Percentiles rank a stretch among this genome's conserved stretches.
Evolutionary conservation across 2,329 filamentous ascomycete genomes (phyloP).

Genomic region (Fusarium sp.): DNA sequence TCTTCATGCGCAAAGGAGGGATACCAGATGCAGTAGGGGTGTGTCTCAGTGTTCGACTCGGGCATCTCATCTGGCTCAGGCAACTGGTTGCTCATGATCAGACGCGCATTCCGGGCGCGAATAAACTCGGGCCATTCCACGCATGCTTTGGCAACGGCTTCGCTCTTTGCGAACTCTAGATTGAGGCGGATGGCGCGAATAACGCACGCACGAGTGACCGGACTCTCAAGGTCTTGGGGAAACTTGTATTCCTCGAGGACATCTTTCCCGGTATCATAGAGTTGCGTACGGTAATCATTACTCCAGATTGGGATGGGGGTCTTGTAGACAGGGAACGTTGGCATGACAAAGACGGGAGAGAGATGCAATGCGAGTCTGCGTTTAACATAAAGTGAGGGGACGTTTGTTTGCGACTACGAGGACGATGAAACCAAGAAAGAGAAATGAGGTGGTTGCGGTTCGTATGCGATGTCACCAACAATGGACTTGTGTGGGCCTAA

Average conservation of each 20-base stretch:
- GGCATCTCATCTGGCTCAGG: conserved; percentile 1
- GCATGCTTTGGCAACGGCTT: neutral
- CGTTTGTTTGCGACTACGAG: neutral
- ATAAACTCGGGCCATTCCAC: neutral
- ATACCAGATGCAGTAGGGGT: conserved; percentile 26
- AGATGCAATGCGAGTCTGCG: neutral
- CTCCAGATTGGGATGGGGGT: neutral
- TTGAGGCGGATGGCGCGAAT: neutral
- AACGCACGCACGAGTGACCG: neutral
- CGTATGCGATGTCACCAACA: neutral
- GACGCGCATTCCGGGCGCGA: conserved; percentile 17
- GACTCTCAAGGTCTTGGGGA: neutral
- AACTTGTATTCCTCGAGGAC: neutral
- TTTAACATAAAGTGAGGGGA: neutral
- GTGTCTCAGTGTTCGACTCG: neutral
- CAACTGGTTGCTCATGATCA: conserved; percentile 20
- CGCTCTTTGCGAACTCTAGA: conserved; percentile 11
- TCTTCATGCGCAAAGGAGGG: conserved; percentile 10
- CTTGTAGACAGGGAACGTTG: neutral
- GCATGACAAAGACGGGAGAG: neutral
- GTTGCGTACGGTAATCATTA: neutral
- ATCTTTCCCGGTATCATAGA: neutral
- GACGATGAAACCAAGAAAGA: neutral
- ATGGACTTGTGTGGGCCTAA: neutral
- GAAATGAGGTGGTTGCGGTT: neutral